Base-by-base conservation (phyloP, 192 early-diverging fungal species). In the Coemansia sp. region DNA sequence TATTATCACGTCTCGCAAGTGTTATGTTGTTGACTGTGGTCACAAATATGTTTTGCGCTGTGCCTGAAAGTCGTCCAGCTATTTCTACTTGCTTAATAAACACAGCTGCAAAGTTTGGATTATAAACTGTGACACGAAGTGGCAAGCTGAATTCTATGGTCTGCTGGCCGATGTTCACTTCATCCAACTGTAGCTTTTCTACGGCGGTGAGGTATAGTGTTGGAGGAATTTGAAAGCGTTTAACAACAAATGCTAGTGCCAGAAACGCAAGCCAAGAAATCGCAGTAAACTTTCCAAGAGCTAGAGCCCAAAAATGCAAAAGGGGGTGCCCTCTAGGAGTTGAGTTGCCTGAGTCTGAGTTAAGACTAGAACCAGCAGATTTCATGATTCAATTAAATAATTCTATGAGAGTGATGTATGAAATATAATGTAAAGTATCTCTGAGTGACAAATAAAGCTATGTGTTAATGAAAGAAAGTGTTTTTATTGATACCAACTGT, bases 211-310 rank as follows among this genome's bases (percentile, higher is more conserved):
- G 61, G 22, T 63, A 63, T 22, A 63, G 29, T n/a, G 38, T 33
- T 20, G 61, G 61, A n/a, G 61, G 61, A 38, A 63, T 22, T 15
- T 38, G 61, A 8, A 63, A 18, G 61, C 42, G 36, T 20, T 63
- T 63, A 16, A 63, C 61, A 16, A 22, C 29, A 38, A 40, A 63
- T 10, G 61, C 61, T 3, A 60, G 29, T 10, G 29, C 57, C 57
- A 60, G 5, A 34, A 60, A 36, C 20, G 12, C 24, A 24, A 60
- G 29, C 57, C 57, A 60, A 9, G 57, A 60, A 5, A 36, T 13
- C 5, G 33, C 57, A 16, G 33, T 15, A 11, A 36, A 15, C 57
- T 29, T 60, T 29, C 33, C 24, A 31, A 60, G 33, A 10, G 33
- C 29, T 16, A 15, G 24, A 2, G 18, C 22, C 57, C 57, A 60